Conservation (phyloP, 1,284 basidiomycete genomes). For the Puccinia horiana region DNA sequence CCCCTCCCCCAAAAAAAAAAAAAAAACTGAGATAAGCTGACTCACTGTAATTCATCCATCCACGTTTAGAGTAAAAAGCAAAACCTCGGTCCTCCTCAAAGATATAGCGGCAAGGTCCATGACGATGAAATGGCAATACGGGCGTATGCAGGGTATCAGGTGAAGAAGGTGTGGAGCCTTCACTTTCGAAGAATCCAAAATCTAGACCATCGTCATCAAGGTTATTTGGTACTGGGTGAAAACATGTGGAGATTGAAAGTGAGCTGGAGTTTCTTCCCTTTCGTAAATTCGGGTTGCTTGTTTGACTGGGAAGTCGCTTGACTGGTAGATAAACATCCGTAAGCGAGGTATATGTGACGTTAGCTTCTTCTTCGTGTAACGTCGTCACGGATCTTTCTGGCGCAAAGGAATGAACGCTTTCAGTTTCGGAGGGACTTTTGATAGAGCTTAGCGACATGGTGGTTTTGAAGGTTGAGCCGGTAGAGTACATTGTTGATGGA, state of each 20-base stretch:
- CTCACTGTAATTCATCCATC: constrained; percentile 31
- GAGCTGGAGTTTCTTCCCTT: neutral
- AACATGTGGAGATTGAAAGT: neutral
- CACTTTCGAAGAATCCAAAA: neutral
- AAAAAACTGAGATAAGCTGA: neutral
- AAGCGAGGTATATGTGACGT: neutral
- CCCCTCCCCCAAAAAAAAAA: neutral
- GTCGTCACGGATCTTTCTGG: neutral
- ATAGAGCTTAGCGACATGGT: neutral
- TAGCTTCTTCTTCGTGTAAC: neutral
- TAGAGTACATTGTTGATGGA: neutral
- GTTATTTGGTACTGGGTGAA: neutral
- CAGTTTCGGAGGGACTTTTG: neutral
- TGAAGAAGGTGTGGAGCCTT: constrained; percentile 5
- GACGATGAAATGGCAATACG: neutral
- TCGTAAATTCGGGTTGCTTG: neutral
- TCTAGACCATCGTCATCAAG: constrained; percentile 21
- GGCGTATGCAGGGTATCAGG: constrained; percentile 22
- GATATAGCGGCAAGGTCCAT: constrained; percentile 31
- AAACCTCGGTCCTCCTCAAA: constrained; percentile 10
- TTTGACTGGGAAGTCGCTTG: constrained; percentile 1
- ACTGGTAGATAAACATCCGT: constrained; percentile 4
- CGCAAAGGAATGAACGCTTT: neutral
- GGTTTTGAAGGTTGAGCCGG: neutral
- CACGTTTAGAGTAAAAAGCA: constrained; percentile 13